Evolutionary conservation across 2,329 filamentous ascomycete species (phyloP), one percentile per base, ranked within the genome.

Genomic region (Talaromyces sp.): DNA sequence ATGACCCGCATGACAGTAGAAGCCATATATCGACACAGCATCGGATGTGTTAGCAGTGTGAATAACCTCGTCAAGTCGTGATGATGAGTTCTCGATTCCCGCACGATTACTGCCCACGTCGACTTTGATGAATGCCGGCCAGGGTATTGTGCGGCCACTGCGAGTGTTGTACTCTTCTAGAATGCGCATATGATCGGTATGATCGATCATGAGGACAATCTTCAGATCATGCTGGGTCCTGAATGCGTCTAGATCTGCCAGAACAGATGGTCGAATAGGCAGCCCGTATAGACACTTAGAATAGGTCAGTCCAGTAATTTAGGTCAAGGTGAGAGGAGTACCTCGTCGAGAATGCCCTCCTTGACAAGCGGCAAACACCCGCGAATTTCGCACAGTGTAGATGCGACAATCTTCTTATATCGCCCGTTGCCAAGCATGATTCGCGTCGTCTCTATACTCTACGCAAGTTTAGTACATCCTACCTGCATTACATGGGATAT

Each of bases 321-420:
- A 37, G 10, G 35, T 37, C 35, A 37, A 9, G 9, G 3, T 13
- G 35, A 2, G 35, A 37, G 9, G 35, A 37, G 13, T 37, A 80
- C 78, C 70, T 81, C 78, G 14, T 81, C 74, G 1, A 81, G 67
- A 3, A 78, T 67, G 0, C 78, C 79, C 48, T 81, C 78, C 47
- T 77, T 67, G 0, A 73, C 79, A 1, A 81, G 66, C 3, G 79
- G 75, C 14, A 81, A 65, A 1, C 72, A 70, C 1, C 79, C 79
- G 7, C 75, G 71, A 24, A 81, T 79, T 59, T 81, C 79, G 7
- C 73, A 70, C 1, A 82, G 65, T 0, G 78, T 82, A 1, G 79
- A 82, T 2, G 75, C 77, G 16, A 81, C 72, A 22, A 80, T 78
- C 16, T 73, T 74, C 13, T 71, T 73, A 69, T 79, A 75, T 37